A percentile compares a stretch with the other conserved stretches of the same genome.
Conservation (phyloP, 1,139 yeast species). For the Pichia sp. region DNA sequence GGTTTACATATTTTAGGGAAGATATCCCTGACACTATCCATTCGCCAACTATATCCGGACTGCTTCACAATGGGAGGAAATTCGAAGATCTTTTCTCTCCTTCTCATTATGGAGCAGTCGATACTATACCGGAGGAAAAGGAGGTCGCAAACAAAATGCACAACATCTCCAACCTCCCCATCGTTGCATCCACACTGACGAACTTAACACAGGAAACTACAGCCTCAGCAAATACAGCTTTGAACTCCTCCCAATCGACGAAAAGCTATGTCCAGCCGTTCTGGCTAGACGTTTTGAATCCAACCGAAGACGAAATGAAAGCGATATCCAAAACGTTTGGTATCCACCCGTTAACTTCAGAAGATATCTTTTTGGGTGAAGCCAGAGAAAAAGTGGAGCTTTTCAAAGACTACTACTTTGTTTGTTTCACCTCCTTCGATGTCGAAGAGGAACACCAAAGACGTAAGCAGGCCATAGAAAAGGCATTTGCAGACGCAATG, state of each 20-base stretch:
- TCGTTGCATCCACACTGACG: background rate
- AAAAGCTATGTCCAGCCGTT: constrained; percentile 43
- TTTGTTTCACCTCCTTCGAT: constrained; percentile 91
- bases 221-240: constrained; percentile 3
- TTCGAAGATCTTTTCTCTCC: constrained; percentile 47
- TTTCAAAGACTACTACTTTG: constrained; percentile 83
- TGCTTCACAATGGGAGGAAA: constrained; percentile 48
- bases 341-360: constrained; percentile 92
- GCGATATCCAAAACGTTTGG: constrained; percentile 87
- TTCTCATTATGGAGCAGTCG: constrained; percentile 31
- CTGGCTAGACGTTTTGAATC: constrained; percentile 90
- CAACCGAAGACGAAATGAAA: constrained; percentile 96
- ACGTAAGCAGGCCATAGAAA: constrained; percentile 30
- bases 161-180: background rate
- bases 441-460: constrained; percentile 66
- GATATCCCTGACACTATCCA: constrained; percentile 86
- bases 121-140: background rate
- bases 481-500: constrained; percentile 31
- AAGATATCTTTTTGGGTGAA: constrained; percentile 90
- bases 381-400: constrained; percentile 93
- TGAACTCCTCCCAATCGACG: constrained; percentile 4
- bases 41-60: constrained; percentile 82
- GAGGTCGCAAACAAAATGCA: constrained; percentile 2
- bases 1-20: constrained; percentile 91
- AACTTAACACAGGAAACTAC: constrained; percentile 1